phyloP scores from a whole-genome alignment of 352 stramenopile species.

The Pythium sukuiense region DNA sequence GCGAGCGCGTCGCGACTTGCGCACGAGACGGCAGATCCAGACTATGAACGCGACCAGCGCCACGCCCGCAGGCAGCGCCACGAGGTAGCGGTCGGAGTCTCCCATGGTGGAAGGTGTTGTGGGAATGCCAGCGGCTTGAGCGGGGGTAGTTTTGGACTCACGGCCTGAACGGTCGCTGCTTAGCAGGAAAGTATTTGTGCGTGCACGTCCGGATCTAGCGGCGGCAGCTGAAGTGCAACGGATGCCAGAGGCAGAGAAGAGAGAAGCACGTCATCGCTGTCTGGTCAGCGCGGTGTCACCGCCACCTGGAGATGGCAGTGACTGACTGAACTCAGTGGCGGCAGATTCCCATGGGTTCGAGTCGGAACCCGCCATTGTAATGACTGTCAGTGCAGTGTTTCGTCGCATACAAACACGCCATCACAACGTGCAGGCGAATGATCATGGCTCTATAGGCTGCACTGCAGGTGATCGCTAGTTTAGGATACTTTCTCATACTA shows the following conservation, averaged over 20 bases:
- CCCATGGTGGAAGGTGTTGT: background rate
- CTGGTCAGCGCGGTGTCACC: background rate
- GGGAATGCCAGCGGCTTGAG: background rate
- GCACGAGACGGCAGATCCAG: conserved; percentile 12
- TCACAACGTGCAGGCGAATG: too few relatives aligned
- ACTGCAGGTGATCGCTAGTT: too few relatives aligned
- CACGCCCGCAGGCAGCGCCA: conserved; percentile 21
- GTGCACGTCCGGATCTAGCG: background rate
- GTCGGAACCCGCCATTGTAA: background rate
- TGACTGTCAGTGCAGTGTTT: background rate
- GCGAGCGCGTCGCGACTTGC: conserved; percentile 1
- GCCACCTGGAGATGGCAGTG: background rate
- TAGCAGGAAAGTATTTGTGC: background rate
- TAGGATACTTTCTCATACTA: background rate
- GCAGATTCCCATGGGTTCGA: background rate
- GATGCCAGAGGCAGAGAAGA: background rate
- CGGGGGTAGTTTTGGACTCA: background rate
- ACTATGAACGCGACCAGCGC: conserved; percentile 23
- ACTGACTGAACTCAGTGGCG: background rate
- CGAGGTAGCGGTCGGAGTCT: conserved; percentile 6
- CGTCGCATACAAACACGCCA: background rate
- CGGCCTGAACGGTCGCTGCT: background rate
- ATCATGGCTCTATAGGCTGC: too few relatives aligned
- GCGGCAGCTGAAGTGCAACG: conserved; percentile 2
- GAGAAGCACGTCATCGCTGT: background rate